Evolutionary conservation across 1,139 yeast genomes (phyloP), one percentile per base, ranked within the genome.

Genomic region (Scheffersomyces titani): DNA sequence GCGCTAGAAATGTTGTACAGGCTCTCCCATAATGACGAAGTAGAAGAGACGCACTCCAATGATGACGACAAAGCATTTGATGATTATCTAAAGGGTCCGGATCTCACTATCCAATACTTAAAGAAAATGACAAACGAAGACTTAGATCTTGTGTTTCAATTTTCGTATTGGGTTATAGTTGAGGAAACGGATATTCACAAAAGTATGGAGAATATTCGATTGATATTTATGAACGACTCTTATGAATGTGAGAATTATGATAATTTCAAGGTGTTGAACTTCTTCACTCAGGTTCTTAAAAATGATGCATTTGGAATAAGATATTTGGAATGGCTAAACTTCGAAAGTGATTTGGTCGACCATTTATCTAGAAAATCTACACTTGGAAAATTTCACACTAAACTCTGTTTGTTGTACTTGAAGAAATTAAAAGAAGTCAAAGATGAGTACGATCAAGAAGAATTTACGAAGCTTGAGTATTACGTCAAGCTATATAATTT

Each of bases 161-260:
- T 80, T 68, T 73, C 90, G 0, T 69, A 74, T 46, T 84, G 88
- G 85, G 80, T 90, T 0, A 71, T 90, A 40, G 63, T 70, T 9
- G 71, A 75, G 6, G 58, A 57, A 3, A 53, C 49, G 5, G 22
- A 45, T 3, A 50, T 47, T 7, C 61, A 62, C 3, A 57, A 61
- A 16, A 75, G 80, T 49, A 70, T 73, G 1, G 66, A 70, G 2
- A 73, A 76, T 57, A 85, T 84, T 4, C 71, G 78, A 44, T 74
- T 78, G 7, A 76, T 93, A 0, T 93, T 93, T 62, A 79, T 91
- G 79, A 88, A 84, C 59, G 89, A 88, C 56, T 75, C 89, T 0
- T 80, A 82, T 16, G 88, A 86, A 64, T 83, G 90, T 60, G 89
- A 84, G 56, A 76, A 85, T 19, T 81, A 88, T 55, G 84, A 90